Conservation (phyloP, 2,329 filamentous ascomycete species). For the Hortaea werneckii region DNA sequence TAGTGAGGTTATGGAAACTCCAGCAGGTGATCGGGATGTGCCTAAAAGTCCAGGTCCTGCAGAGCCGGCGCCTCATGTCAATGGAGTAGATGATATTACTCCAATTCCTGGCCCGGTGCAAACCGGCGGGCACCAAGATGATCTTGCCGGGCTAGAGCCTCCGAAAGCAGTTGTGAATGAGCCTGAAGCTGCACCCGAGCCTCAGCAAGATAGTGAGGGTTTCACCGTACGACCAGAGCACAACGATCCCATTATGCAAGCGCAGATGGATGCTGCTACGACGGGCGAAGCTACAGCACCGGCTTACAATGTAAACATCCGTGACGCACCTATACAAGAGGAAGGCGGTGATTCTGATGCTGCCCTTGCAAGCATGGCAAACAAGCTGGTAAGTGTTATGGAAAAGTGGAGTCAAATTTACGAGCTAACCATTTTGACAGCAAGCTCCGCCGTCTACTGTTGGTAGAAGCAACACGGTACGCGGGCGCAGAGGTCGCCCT, state of each 20-base stretch:
- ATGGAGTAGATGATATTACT: conserved; percentile 11
- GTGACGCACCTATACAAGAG: conserved; percentile 66
- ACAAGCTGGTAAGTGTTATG: conserved; percentile 47
- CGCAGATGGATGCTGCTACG: conserved; percentile 48
- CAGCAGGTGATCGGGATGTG: conserved; percentile 4
- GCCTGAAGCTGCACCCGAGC: conserved; percentile 17
- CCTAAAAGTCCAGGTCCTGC: conserved; percentile 5
- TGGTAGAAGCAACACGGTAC: conserved; percentile 56
- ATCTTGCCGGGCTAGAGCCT: conserved; percentile 25
- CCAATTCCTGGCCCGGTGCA: conserved; percentile 9
- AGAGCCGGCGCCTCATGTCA: conserved; percentile 11
- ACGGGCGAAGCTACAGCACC: conserved; percentile 47
- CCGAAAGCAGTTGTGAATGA: conserved; percentile 11
- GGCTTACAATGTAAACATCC: conserved; percentile 69
- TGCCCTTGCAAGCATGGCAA: conserved; percentile 65
- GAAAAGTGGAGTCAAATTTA: neutral
- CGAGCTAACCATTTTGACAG: conserved; percentile 27
- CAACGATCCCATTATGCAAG: conserved; percentile 53
- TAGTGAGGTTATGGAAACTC: conserved; percentile 20
- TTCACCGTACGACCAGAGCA: conserved; percentile 61
- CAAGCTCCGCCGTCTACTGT: conserved; percentile 44
- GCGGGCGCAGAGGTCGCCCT: conserved; percentile 70
- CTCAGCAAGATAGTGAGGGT: conserved; percentile 60
- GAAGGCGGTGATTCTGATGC: conserved; percentile 60
- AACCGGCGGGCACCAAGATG: conserved; percentile 23